Conservation (phyloP, 2,329 filamentous ascomycete genomes). For the Amesomyces nigricolor region DNA sequence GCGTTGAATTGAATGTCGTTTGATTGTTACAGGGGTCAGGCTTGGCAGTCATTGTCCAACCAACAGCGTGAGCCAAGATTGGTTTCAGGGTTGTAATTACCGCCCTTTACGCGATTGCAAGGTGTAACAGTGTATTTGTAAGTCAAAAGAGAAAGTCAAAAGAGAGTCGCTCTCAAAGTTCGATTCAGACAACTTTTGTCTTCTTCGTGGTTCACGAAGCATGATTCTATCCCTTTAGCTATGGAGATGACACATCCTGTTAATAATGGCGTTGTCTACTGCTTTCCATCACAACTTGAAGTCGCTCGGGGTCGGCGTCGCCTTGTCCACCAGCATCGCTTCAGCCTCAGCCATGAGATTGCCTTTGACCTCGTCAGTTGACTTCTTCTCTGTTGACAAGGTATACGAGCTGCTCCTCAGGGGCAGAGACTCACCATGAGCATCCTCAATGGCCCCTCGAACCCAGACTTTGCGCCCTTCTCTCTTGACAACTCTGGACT, state of each 20-base stretch:
- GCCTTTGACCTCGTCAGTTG: not conserved
- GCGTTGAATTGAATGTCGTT: not conserved
- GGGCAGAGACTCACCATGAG: constrained; percentile 8
- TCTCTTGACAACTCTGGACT: constrained; percentile 17
- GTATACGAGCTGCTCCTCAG: too few relatives aligned
- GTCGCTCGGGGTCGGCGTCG: not conserved
- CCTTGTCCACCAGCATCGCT: constrained; percentile 9
- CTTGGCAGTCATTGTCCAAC: not conserved
- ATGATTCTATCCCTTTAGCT: too few relatives aligned
- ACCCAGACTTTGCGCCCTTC: constrained; percentile 19
- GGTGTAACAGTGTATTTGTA: too few relatives aligned
- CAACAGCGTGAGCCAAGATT: not conserved
- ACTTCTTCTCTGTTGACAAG: too few relatives aligned
- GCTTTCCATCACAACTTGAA: constrained; percentile 1
- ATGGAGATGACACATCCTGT: too few relatives aligned
- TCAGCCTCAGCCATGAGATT: constrained; percentile 15
- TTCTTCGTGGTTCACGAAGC: too few relatives aligned
- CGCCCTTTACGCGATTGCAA: too few relatives aligned
- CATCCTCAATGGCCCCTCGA: constrained; percentile 20
- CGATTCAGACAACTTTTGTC: too few relatives aligned
- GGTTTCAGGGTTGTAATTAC: too few relatives aligned
- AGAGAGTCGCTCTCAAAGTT: too few relatives aligned
- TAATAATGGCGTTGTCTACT: too few relatives aligned
- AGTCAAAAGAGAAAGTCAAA: too few relatives aligned
- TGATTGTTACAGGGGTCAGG: not conserved